Percentiles rank a stretch among this genome's conserved stretches.
These are phyloP conservation scores for Cordyceps javanica DNA, from an alignment of 2,329 filamentous ascomycete genomes.

Conservation along the genomic window DNA sequence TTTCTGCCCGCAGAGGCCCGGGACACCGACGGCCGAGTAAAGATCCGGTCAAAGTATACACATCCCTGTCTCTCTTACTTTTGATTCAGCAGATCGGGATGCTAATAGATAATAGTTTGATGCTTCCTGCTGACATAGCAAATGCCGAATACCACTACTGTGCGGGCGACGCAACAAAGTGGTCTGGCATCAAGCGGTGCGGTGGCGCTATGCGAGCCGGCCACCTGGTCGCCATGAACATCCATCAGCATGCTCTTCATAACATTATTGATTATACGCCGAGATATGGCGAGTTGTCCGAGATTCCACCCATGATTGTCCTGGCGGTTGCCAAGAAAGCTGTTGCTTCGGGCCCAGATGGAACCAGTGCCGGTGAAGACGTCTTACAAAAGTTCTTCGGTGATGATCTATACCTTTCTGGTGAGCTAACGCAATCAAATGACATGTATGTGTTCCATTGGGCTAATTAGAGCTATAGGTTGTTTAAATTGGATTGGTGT, in stretches of 20 bases:
- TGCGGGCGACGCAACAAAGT: slow-evolving; percentile 63
- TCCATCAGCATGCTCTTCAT: slow-evolving; percentile 54
- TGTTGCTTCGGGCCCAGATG: slow-evolving; percentile 53
- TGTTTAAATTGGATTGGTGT: neutral
- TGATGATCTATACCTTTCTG: slow-evolving; percentile 46
- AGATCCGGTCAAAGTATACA: slow-evolving; percentile 47
- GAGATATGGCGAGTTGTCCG: slow-evolving; percentile 41
- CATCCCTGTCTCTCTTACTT: neutral
- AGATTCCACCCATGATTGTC: slow-evolving; percentile 61
- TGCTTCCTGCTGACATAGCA: slow-evolving; percentile 46
- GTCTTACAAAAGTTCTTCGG: slow-evolving; percentile 59
- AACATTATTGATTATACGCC: slow-evolving; percentile 33
- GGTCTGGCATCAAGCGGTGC: slow-evolving; percentile 76
- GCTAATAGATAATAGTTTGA: slow-evolving; percentile 34
- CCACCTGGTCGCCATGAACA: slow-evolving; percentile 58
- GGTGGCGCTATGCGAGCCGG: slow-evolving; percentile 74
- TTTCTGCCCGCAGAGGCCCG: slow-evolving; percentile 55
- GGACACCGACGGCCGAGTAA: slow-evolving; percentile 60
- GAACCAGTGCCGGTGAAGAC: slow-evolving; percentile 53
- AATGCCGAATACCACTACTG: slow-evolving; percentile 60
- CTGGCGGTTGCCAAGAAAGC: slow-evolving; percentile 66
- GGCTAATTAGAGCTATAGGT: neutral
- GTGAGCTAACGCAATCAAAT: neutral
- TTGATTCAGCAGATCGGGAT: neutral
- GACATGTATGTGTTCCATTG: neutral